Base-by-base conservation (phyloP, 2,329 filamentous ascomycete species). In the Xylaria sp. region DNA sequence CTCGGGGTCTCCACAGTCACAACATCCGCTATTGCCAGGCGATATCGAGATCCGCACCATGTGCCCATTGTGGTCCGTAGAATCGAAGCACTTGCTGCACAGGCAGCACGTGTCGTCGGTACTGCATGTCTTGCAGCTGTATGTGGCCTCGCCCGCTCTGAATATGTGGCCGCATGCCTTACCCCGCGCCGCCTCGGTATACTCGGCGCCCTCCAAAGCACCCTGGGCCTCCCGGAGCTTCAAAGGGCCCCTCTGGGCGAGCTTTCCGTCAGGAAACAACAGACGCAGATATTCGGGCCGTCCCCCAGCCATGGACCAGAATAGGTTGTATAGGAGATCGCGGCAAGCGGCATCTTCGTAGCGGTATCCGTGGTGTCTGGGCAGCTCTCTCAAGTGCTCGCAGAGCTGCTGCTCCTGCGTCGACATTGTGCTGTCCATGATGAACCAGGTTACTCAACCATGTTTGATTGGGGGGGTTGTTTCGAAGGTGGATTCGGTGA, bases 141-240 rank as follows among this genome's bases (percentile, higher is more conserved):
- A 99, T 61, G 92, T 94, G 58, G 93, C 93, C 80, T 99, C 95
- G 52, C 94, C 95, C 13, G 87, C 85, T 78, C 94, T 94, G 83
- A 99, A 97, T 65, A 99, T 98, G 80, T 99, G 96, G 3, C 95
- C 96, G 75, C 95, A 99, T 47, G 93, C 89, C 77, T 96, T 96
- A 57, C 96, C 95, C 68, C 92, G 87, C 13, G 95, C 95, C 6
- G 91, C 90, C 68, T 94, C 90, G 19, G 92, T 95, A 74, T 98
- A 99, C 76, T 99, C 96, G 31, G 94, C 92, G 10, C 95, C 94
- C 72, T 97, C 93, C 60, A 92, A 84, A n/a, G 92, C 92, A 17
- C 93, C 94, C 74, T 99, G 96, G 15, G 93, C 93, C 70, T 92
- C 88, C 63, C 90, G 86, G 38, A 99, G 81, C 76, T 90, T 95